Base-by-base conservation (phyloP, 345 rosid genomes). In the Euphorbia pulcherrima region DNA sequence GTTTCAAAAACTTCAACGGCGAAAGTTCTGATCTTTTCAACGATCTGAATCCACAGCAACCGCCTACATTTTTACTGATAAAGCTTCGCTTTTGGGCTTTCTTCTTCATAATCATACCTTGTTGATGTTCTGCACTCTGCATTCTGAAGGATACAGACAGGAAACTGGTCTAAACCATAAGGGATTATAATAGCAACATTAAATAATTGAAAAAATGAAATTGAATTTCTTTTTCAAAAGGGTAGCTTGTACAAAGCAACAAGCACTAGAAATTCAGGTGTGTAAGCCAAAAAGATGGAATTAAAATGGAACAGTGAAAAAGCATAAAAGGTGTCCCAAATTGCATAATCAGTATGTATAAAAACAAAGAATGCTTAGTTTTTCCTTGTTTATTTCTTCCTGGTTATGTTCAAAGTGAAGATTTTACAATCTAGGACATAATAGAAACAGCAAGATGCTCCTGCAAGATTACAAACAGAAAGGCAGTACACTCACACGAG, bases 21-120 rank as follows among this genome's bases (percentile, higher is more conserved):
- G 84, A 82, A 41, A 81, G 29, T 58, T 81, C 79, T 54, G 84
- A 63, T 68, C 74, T 81, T 70, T 41, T 80, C 18, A 79, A 84
- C 46, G 78, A 74, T 75, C 83, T 77, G 77, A 86, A 83, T 51
- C 87, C 85, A 72, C 86, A 83, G 62, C 28, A 80, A 16, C 68
- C 78, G 30, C 65, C 46, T 35, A 30, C 78, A 30, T 44, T 44
- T 12, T 16, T 70, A 17, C 46, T 35, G 37, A 20, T 17, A 41
- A 41, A 24, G 37, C 23, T 68, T 28, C 59, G 40, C 40, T 68
- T 60, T 23, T 21, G 58, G 7, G 69, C 63, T 64, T 54, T 62
- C 68, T 72, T 72, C 17, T 56, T 74, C 68, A 69, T 72, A 13
- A 50, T 74, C 50, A 53, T 44, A 7, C 18, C 68, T 67, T 69